These are phyloP conservation scores for Acrasis kona DNA, from an alignment of 78 protist genomes.

Conservation along the genomic window DNA sequence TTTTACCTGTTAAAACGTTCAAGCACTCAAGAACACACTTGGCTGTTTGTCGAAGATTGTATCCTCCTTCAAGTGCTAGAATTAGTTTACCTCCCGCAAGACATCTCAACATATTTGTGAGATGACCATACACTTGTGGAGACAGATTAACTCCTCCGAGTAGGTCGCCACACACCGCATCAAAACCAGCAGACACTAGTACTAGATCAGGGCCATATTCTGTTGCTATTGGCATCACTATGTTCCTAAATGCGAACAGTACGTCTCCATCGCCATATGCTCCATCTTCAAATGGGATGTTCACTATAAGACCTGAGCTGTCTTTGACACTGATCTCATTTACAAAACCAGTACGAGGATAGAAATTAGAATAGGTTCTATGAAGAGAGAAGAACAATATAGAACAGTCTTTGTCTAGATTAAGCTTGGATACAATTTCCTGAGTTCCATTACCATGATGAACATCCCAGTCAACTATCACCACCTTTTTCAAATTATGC, in stretches of 20 bases:
- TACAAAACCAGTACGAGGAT: neutral
- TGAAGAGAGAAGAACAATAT: constrained; percentile 37
- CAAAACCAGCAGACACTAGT: constrained; percentile 58
- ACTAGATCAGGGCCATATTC: constrained; percentile 42
- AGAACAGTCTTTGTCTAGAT: constrained; percentile 5
- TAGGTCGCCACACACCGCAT: constrained; percentile 50
- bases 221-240: constrained; percentile 32
- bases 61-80: constrained; percentile 31
- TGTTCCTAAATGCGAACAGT: constrained; percentile 20
- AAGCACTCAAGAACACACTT: too few relatives aligned
- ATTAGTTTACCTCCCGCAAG: constrained; percentile 15
- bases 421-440: too few relatives aligned
- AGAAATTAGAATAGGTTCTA: constrained; percentile 7
- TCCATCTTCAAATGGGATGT: constrained; percentile 30
- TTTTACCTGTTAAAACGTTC: too few relatives aligned
- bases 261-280: constrained; percentile 39
- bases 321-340: constrained; percentile 20
- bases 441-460: constrained; percentile 63
- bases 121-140: neutral
- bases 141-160: neutral
- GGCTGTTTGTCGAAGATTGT: too few relatives aligned
- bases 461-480: constrained; percentile 44
- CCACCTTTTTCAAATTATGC: neutral
- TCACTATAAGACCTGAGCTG: constrained; percentile 45
- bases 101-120: neutral